Percentiles rank a stretch among this genome's conserved stretches.
phyloP scores from a whole-genome alignment of 2,329 filamentous ascomycete species.

The Xylariaceae sp. region DNA sequence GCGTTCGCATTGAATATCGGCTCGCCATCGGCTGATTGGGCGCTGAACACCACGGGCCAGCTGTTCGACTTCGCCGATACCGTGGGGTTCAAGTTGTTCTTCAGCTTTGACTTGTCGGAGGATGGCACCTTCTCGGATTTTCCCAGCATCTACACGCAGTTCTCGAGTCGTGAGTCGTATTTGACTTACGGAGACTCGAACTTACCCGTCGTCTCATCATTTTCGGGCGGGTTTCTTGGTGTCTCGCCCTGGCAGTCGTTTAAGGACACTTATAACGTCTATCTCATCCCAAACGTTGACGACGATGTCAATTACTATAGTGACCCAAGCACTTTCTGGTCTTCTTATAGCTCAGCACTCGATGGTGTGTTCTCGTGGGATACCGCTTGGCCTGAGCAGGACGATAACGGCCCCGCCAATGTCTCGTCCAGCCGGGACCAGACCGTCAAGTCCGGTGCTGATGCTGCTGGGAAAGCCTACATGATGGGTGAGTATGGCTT shows the following conservation, averaged over 20 bases:
- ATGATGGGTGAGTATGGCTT: constrained; percentile 29
- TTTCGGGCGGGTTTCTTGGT: constrained; percentile 23
- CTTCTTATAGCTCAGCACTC: constrained; percentile 29
- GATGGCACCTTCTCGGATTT: neutral
- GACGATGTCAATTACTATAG: constrained; percentile 31
- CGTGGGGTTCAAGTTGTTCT: neutral
- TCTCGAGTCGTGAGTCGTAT: constrained; percentile 27
- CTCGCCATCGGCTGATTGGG: neutral
- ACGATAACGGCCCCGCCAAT: constrained; percentile 21
- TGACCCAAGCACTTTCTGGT: constrained; percentile 25
- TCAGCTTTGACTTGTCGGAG: neutral
- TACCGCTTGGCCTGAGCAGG: constrained; percentile 31
- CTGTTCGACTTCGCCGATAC: neutral
- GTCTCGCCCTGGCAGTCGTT: constrained; percentile 28
- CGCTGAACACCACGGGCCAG: neutral
- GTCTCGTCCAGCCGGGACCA: constrained; percentile 25
- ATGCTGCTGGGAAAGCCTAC: constrained; percentile 29
- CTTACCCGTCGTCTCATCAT: constrained; percentile 31
- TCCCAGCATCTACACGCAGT: constrained; percentile 18
- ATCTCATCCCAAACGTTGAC: constrained; percentile 34
- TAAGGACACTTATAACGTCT: constrained; percentile 26
- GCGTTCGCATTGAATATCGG: neutral
- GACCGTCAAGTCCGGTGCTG: constrained; percentile 20
- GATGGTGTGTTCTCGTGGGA: constrained; percentile 39
- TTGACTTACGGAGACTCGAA: constrained; percentile 25